phyloP scores from a whole-genome alignment of 2,329 filamentous ascomycete genomes.

The Xylaria sp. region DNA sequence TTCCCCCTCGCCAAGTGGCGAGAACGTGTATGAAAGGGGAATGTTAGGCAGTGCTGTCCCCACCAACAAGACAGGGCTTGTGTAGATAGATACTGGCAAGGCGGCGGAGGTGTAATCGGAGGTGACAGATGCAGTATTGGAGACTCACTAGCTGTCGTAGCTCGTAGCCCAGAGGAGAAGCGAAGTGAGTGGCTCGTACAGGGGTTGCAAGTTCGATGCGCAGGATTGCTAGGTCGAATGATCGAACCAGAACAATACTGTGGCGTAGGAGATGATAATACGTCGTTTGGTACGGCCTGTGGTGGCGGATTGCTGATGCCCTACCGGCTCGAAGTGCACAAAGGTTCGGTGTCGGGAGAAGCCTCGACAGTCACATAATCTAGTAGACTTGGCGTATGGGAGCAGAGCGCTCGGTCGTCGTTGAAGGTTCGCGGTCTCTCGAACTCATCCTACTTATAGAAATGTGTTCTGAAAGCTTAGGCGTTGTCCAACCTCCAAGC shows the following conservation, averaged over 20 bases:
- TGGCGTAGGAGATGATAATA: background rate
- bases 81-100: conserved; percentile 5
- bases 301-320: background rate
- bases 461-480: conserved; percentile 9
- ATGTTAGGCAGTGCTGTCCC: background rate
- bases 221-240: conserved; percentile 1
- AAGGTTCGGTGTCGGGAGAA: background rate
- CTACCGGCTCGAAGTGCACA: background rate
- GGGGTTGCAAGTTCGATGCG: conserved; percentile 7
- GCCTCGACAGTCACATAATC: conserved; percentile 1
- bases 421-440: conserved; percentile 7
- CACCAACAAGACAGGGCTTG: background rate
- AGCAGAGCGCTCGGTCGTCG: conserved; percentile 22
- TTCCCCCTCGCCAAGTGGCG: background rate
- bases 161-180: background rate
- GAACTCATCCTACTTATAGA: background rate
- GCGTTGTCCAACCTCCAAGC: conserved; percentile 26
- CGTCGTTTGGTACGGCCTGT: background rate
- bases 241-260: conserved; percentile 4
- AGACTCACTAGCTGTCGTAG: conserved; percentile 25
- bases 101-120: background rate
- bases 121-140: background rate
- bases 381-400: conserved; percentile 7
- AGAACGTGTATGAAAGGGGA: background rate
- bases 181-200: conserved; percentile 16